phyloP scores from a whole-genome alignment of 2,329 filamentous ascomycete genomes.

The Hymenotorrendiella dingleyae region DNA sequence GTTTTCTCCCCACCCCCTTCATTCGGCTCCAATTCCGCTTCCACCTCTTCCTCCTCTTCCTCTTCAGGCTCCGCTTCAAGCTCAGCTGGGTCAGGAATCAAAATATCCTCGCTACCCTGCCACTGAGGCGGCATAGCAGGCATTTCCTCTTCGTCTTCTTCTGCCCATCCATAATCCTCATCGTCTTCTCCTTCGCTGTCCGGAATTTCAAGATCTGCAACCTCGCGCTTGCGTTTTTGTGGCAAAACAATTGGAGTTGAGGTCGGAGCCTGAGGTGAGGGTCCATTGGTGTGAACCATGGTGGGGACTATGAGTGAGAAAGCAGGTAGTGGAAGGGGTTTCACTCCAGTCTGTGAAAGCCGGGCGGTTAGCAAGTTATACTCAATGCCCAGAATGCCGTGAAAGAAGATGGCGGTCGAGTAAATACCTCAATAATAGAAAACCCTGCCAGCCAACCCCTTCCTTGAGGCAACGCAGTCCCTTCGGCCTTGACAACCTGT shows the following conservation, averaged over 20 bases:
- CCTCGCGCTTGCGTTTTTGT: conserved; percentile 58
- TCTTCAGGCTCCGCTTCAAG: conserved; percentile 15
- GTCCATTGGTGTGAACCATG: neutral
- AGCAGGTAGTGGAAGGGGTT: conserved; percentile 7
- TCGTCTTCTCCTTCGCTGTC: conserved; percentile 55
- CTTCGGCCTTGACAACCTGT: conserved; percentile 60
- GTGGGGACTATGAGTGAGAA: neutral
- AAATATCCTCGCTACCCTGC: conserved; percentile 61
- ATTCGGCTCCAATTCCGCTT: conserved; percentile 1
- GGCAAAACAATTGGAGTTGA: conserved; percentile 29
- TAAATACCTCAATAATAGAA: conserved; percentile 21
- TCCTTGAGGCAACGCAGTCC: conserved; percentile 31
- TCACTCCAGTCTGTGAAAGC: conserved; percentile 12
- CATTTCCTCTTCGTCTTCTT: conserved; percentile 57
- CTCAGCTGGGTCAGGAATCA: conserved; percentile 34
- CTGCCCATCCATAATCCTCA: conserved; percentile 68
- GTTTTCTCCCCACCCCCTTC: conserved; percentile 1
- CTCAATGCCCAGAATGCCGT: neutral
- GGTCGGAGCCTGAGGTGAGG: conserved; percentile 1
- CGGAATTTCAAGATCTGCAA: conserved; percentile 53
- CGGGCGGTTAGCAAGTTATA: neutral
- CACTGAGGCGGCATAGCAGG: conserved; percentile 58
- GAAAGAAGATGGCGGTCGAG: conserved; percentile 5
- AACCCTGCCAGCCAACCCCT: conserved; percentile 21
- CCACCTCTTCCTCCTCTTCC: conserved; percentile 11